These are phyloP conservation scores for Colletotrichum tofieldiae DNA, from an alignment of 2,329 filamentous ascomycete genomes.

Conservation along the genomic window DNA sequence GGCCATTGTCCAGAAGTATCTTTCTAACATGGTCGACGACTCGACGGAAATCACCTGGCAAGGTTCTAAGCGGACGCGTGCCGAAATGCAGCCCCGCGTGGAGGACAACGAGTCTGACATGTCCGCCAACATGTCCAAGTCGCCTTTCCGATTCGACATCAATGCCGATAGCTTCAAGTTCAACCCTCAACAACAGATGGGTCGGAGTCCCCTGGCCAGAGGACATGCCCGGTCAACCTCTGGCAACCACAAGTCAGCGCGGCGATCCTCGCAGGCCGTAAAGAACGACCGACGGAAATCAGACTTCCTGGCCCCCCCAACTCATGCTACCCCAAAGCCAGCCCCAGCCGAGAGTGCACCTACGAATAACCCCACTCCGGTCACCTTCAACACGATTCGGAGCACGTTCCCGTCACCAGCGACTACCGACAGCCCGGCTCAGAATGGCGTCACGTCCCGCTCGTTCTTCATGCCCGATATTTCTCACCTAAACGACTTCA, in stretches of 20 bases:
- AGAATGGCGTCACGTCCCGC: slow-evolving; percentile 60
- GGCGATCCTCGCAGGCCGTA: slow-evolving; percentile 33
- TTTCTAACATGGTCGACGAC: slow-evolving; percentile 57
- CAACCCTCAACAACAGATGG: slow-evolving; percentile 48
- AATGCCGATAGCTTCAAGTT: slow-evolving; percentile 49
- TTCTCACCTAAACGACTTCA: slow-evolving; percentile 70
- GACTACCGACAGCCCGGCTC: slow-evolving; percentile 52
- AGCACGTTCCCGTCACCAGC: slow-evolving; percentile 51
- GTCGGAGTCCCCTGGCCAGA: slow-evolving; percentile 57
- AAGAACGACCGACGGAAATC: slow-evolving; percentile 37
- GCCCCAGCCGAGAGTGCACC: slow-evolving; percentile 6
- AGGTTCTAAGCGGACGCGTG: slow-evolving; percentile 59
- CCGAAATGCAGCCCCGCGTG: slow-evolving; percentile 69
- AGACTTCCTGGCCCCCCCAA: slow-evolving; percentile 33
- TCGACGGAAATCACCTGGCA: slow-evolving; percentile 59
- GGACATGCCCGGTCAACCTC: slow-evolving; percentile 53
- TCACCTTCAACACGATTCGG: slow-evolving; percentile 43
- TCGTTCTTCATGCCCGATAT: slow-evolving; percentile 71
- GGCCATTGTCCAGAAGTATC: slow-evolving; percentile 41
- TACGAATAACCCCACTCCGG: slow-evolving; percentile 36
- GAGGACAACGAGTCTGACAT: slow-evolving; percentile 68
- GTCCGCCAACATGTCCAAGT: slow-evolving; percentile 61
- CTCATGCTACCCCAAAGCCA: slow-evolving; percentile 39
- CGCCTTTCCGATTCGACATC: slow-evolving; percentile 50
- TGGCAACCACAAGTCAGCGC: slow-evolving; percentile 34